Percentiles rank a stretch among this genome's conserved stretches.
Conservation (phyloP, 352 stramenopile species). For the Globisporangium echinulatum region DNA sequence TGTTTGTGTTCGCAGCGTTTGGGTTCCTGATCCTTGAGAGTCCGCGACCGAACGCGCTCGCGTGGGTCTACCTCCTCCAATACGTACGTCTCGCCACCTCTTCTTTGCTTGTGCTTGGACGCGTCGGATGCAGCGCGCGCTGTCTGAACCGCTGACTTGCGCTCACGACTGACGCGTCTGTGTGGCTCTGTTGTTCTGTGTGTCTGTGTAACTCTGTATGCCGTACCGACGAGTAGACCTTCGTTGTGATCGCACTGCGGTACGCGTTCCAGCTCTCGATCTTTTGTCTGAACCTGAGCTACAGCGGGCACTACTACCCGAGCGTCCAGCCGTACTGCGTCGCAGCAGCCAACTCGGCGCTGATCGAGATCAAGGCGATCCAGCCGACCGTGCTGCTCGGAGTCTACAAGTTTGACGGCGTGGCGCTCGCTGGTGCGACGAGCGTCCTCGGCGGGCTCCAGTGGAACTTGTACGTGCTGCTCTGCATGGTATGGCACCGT, state of each 20-base stretch:
- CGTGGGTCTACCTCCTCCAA: conserved; percentile 74
- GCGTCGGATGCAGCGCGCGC: background rate
- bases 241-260: conserved; percentile 43
- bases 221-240: conserved; percentile 21
- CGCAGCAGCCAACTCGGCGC: conserved; percentile 16
- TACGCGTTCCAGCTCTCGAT: conserved; percentile 83
- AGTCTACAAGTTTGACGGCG: conserved; percentile 83
- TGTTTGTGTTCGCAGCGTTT: conserved; percentile 68
- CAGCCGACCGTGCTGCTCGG: conserved; percentile 77
- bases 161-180: background rate
- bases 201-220: background rate
- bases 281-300: conserved; percentile 66
- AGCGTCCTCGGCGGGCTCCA: conserved; percentile 65
- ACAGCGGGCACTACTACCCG: conserved; percentile 56
- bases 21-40: conserved; percentile 69
- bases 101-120: no score
- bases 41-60: conserved; percentile 45
- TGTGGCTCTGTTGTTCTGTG: background rate
- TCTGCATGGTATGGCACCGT: conserved; percentile 75
- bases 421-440: conserved; percentile 38
- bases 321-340: conserved; percentile 73
- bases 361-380: conserved; percentile 52
- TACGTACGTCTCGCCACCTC: conserved; percentile 47
- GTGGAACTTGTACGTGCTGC: conserved; percentile 81
- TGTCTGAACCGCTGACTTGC: background rate